Base-by-base conservation (phyloP, 257 asterid genomes). In the Ocimum tenuiflorum region DNA sequence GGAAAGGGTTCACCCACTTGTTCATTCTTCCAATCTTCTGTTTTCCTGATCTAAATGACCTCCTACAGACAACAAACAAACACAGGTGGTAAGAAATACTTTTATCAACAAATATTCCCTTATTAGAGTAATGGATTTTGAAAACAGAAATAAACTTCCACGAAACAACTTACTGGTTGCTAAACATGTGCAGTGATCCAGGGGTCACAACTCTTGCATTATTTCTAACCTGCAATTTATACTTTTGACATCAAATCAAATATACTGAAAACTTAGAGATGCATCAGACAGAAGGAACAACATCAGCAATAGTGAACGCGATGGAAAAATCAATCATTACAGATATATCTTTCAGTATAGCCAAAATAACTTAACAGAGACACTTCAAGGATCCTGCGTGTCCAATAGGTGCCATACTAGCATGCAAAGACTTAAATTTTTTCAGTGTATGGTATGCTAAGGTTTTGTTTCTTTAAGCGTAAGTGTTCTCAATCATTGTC, bases 1-100 rank as follows among this genome's bases (percentile, higher is more conserved):
- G 54, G 65, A 69, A 62, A 19, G 56, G 52, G 31, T 53, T 8
- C 54, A 77, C 85, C 75, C 58, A 83, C 86, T 76, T 78, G 17
- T 73, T 71, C 64, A 43, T 73, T 75, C 65, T 73, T 66, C 86
- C 88, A 53, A 73, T 75, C 76, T 78, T 83, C 60, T 80, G 79
- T 63, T 76, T 80, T 33, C 80, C 81, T 50, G 78, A 75, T 73
- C 75, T 79, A 61, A 77, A 68, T 73, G 72, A 63, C 65, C 88
- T 82, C 70, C 71, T 65, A 46, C 52, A 45, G 42, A 70, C 54
- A 51, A 51, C 27, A 55, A 59, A 60, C 53, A 50, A 43, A 19
- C 14, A 0, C 20, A 15, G 15, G 14, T 8, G 13, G 53, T 68
- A 27, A 77, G 73, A 55, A 63, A 68, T 36, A 27, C 27, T 60